These are phyloP conservation scores for Suillus tomentosus DNA, from an alignment of 768 basidiomycete genomes.

Conservation along the genomic window DNA sequence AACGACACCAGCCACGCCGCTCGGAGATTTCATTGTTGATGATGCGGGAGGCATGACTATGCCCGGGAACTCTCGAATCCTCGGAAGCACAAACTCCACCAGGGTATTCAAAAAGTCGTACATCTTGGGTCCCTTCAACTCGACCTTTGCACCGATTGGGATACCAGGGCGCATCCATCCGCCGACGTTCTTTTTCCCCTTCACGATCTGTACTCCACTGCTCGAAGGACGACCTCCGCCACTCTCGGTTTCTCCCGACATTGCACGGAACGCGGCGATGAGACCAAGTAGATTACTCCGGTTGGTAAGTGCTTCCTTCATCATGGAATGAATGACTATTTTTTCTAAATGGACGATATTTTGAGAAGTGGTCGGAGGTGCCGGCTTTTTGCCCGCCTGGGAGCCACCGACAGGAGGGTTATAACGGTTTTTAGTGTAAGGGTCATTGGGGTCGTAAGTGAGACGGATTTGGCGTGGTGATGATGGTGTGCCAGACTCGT, in stretches of 20 bases:
- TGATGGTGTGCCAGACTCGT: slow-evolving; percentile 58
- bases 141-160: slow-evolving; percentile 88
- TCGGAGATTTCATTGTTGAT: slow-evolving; percentile 69
- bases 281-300: slow-evolving; percentile 77
- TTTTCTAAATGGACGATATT: slow-evolving; percentile 78
- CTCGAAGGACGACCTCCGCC: slow-evolving; percentile 72
- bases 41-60: slow-evolving; percentile 76
- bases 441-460: slow-evolving; percentile 74
- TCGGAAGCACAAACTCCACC: slow-evolving; percentile 93
- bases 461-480: slow-evolving; percentile 61
- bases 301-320: slow-evolving; percentile 75
- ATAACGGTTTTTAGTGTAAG: slow-evolving; percentile 78
- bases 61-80: slow-evolving; percentile 88
- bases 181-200: slow-evolving; percentile 64
- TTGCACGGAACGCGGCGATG: slow-evolving; percentile 83
- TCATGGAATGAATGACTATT: slow-evolving; percentile 85
- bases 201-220: slow-evolving; percentile 78
- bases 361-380: slow-evolving; percentile 64
- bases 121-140: slow-evolving; percentile 89
- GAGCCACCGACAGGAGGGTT: slow-evolving; percentile 76
- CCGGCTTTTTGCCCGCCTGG: slow-evolving; percentile 64
- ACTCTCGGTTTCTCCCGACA: slow-evolving; percentile 79
- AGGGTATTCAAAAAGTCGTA: slow-evolving; percentile 90
- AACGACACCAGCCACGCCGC: slow-evolving; percentile 84
- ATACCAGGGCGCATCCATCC: slow-evolving; percentile 85